Percentiles rank a stretch among this genome's conserved stretches.
phyloP scores from a whole-genome alignment of 1,139 yeast species.

The Diutina ranongensis region DNA sequence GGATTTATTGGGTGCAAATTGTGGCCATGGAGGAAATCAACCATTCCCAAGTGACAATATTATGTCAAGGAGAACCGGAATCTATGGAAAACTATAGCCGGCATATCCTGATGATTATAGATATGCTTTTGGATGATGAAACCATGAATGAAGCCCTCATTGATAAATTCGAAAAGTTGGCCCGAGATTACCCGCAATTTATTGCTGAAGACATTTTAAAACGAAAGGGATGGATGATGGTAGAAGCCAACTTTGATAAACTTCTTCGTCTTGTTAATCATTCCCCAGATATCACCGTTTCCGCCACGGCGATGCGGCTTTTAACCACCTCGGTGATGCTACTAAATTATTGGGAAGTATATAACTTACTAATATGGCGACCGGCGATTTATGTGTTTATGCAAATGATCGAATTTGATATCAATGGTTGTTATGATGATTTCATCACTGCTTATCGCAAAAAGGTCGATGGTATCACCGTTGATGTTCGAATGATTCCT shows the following conservation, averaged over 20 bases:
- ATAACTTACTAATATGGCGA: slow-evolving; percentile 31
- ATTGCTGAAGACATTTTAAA: slow-evolving; percentile 18
- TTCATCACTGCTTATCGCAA: slow-evolving; percentile 26
- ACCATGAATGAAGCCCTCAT: slow-evolving; percentile 12
- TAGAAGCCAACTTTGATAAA: slow-evolving; percentile 30
- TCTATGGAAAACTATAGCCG: slow-evolving; percentile 27
- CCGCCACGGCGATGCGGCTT: slow-evolving; percentile 27
- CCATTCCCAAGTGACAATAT: not conserved
- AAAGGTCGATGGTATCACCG: not conserved
- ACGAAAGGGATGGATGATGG: slow-evolving; percentile 23
- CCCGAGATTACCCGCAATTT: slow-evolving; percentile 18
- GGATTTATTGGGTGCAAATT: not conserved
- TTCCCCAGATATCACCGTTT: slow-evolving; percentile 20
- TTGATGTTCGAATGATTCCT: not conserved
- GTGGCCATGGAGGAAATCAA: not conserved
- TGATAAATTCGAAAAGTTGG: slow-evolving; percentile 17
- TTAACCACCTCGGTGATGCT: slow-evolving; percentile 28
- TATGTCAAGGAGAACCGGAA: slow-evolving; percentile 14
- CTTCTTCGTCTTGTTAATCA: slow-evolving; percentile 25
- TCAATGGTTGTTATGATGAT: slow-evolving; percentile 27
- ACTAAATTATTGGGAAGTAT: slow-evolving; percentile 36
- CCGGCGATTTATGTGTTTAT: slow-evolving; percentile 35
- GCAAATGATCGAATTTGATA: slow-evolving; percentile 26
- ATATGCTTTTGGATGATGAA: not conserved
- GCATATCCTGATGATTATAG: slow-evolving; percentile 16